Base-by-base conservation (phyloP, 164 flowering plant genomes). In the Stephania cephalantha region DNA sequence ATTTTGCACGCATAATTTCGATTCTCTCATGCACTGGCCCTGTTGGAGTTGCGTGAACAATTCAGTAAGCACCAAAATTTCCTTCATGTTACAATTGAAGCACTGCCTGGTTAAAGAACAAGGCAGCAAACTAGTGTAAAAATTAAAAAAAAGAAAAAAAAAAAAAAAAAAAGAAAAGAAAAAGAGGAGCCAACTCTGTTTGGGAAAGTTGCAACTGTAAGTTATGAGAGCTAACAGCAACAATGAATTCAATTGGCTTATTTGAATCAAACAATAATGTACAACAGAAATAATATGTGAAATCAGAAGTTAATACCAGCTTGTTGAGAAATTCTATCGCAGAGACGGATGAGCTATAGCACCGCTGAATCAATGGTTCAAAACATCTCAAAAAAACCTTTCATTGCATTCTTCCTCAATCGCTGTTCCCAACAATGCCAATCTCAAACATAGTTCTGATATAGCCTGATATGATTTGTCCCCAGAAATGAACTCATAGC, bases 401-500 rank as follows among this genome's bases (percentile, higher is more conserved):
- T 15, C n/a, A 58, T 58, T n/a, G 18, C 15, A 9, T 46, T 42
- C 45, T 69, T 69, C 71, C 71, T 69, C 10, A 25, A 69, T 9
- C 74, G 75, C 78, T 68, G 25, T 18, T 46, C 76, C 61, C 13
- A 72, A 46, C 70, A 68, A 18, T 71, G 74, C 75, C 67, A 84
- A 71, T n/a, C 69, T 76, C 7, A 55, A 63, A 55, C 84, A 80
- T 17, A 84, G 30, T 66, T 79, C 82, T 46, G 72, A 68, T 18
- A 71, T 83, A 46, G 9, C 22, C 9, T 75, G 78, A 45, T 78
- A 71, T 48, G 82, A 84, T 35, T 72, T 75, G 68, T 84, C 86
- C 44, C 79, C 82, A 17, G 17, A 81, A 31, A 82, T 79, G 71
- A 84, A 82, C 77, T 82, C 86, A 74, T 70, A 67, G 58, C 76